Evolutionary conservation across 495 filamentous ascomycete genomes (phyloP).

Genomic region (Trichoderma erinaceum): DNA sequence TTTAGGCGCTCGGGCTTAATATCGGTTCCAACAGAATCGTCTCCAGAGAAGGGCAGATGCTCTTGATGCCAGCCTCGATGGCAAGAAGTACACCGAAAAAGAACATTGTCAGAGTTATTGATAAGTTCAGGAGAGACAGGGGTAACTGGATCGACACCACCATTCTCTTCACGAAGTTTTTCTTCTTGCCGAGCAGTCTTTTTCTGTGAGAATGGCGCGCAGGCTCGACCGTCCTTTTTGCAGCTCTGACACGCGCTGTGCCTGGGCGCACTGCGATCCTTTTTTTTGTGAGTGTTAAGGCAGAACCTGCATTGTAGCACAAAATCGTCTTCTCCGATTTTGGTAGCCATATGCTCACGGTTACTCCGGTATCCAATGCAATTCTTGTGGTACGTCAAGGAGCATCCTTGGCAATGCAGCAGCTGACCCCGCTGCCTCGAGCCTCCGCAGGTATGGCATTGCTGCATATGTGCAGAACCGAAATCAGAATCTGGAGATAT

Average conservation of each 20-base stretch:
- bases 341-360: conserved; percentile 92
- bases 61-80: conserved; percentile 75
- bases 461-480: conserved; percentile 54
- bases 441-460: conserved; percentile 69
- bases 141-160: conserved; percentile 68
- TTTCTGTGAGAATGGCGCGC: conserved; percentile 58
- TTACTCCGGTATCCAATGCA: conserved; percentile 69
- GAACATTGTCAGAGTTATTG: conserved; percentile 66
- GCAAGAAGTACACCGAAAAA: conserved; percentile 78
- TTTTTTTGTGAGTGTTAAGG: conserved; percentile 56
- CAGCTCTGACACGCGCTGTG: conserved; percentile 67
- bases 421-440: conserved; percentile 55
- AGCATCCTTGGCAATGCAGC: conserved; percentile 88
- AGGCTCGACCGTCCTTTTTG: conserved; percentile 53
- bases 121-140: conserved; percentile 54
- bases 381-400: conserved; percentile 66
- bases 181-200: conserved; percentile 76
- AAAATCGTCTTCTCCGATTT: conserved; percentile 67
- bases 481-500: conserved; percentile 52
- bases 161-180: conserved; percentile 67
- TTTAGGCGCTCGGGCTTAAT: conserved; percentile 32
- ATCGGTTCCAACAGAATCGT: conserved; percentile 35
- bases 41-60: conserved; percentile 56
- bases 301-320: conserved; percentile 89
- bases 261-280: conserved; percentile 61